Base-by-base conservation (phyloP, 352 stramenopile species). In the Achlya hypogyna region DNA sequence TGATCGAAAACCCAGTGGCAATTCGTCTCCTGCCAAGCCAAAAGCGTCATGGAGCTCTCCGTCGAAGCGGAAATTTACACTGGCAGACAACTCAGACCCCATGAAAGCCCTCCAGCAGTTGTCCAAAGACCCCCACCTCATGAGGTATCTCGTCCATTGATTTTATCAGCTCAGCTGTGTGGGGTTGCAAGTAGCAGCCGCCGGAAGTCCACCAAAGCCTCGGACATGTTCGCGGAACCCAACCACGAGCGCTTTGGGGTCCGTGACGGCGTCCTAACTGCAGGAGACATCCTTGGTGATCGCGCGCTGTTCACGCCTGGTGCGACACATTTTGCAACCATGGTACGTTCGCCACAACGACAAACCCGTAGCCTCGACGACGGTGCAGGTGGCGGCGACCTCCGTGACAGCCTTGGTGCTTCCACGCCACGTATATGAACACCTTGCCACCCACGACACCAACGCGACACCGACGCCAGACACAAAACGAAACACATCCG, bases 51-150 rank as follows among this genome's bases (percentile, higher is more conserved):
- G 49, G 49, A 12, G 49, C 16, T 20, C 49, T 3, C 49, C 25
- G 49, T 35, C 49, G 12, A 31, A 56, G n/a, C 49, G 49, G 10
- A 56, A 56, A 20, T 56, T 56, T 45, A 9, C 6, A 10, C 2
- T 45, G 12, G n/a, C 38, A 10, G 32, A 63, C 59, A 40, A 66
- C 4, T 2, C 27, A 12, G 29, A 66, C 29, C 59, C 59, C 14
- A 66, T 66, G 59, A 53, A 58, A 60, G 59, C 59, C 14, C 29
- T 66, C 28, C 22, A 43, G 25, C 28, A 45, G 3, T 31, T 66
- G 16, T 53, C 29, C 20, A 58, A 66, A 28, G 28, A 58, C 10
- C 49, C 25, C 42, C 42, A 49, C 42, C 42, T 49, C 42, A n/a
- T n/a, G n/a, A n/a, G n/a, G n/a, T n/a, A n/a, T n/a, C n/a, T n/a